These are phyloP conservation scores for Xylaria sp. DNA, from an alignment of 2,329 filamentous ascomycete species.

Conservation along the genomic window DNA sequence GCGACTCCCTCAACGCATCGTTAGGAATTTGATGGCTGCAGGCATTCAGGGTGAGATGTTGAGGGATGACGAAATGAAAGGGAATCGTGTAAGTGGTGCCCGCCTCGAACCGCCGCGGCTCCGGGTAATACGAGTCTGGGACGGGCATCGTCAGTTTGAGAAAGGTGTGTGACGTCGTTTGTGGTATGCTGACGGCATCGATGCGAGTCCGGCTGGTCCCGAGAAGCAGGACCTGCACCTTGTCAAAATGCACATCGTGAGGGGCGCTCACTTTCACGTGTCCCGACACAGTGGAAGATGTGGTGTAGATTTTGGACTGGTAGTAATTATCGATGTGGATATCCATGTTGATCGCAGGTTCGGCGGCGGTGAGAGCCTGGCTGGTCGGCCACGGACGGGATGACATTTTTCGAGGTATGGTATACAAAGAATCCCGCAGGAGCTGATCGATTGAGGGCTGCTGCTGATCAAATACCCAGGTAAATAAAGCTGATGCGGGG, in stretches of 20 bases:
- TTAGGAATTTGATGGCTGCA: conserved; percentile 63
- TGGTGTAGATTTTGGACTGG: conserved; percentile 66
- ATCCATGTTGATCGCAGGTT: conserved; percentile 53
- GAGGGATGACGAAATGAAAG: conserved; percentile 69
- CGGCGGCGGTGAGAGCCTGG: conserved; percentile 13
- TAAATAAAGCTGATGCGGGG: conserved; percentile 31
- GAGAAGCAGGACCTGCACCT: conserved; percentile 64
- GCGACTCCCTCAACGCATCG: conserved; percentile 61
- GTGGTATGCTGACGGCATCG: conserved; percentile 62
- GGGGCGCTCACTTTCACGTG: conserved; percentile 59
- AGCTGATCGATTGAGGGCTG: conserved; percentile 1
- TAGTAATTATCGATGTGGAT: conserved; percentile 66
- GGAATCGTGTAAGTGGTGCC: conserved; percentile 62
- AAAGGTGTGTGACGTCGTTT: conserved; percentile 63
- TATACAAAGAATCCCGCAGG: neutral
- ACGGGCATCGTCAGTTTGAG: conserved; percentile 53
- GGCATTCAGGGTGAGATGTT: conserved; percentile 66
- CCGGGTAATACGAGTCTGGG: conserved; percentile 59
- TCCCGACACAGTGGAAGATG: conserved; percentile 63
- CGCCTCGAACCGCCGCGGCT: conserved; percentile 60
- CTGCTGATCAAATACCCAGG: conserved; percentile 8
- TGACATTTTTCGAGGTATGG: conserved; percentile 18
- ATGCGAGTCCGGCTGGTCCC: conserved; percentile 63
- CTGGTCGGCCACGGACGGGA: conserved; percentile 16
- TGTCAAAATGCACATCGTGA: conserved; percentile 62